Percentiles rank a stretch among this genome's conserved stretches.
Evolutionary conservation across 2,329 filamentous ascomycete species (phyloP).

Genomic region (Stagonosporopsis cucurbitacearum): DNA sequence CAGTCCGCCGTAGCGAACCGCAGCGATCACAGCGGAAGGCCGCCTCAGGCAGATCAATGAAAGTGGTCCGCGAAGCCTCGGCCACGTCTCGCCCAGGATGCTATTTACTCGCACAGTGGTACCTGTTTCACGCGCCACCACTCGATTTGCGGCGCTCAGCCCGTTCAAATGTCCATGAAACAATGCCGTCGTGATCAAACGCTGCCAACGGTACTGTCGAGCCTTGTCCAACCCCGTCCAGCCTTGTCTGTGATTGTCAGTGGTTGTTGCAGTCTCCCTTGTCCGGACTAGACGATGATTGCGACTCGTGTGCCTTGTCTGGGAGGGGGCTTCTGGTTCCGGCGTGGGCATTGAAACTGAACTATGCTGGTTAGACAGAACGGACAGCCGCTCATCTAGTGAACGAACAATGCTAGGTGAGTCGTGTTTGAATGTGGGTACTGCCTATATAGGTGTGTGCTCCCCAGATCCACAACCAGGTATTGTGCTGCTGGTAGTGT

Average conservation of each 20-base stretch:
- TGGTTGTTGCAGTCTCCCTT: slow-evolving; percentile 11
- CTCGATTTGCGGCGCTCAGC: slow-evolving; percentile 15
- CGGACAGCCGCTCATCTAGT: slow-evolving; percentile 8
- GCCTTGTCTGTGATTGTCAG: slow-evolving; percentile 25
- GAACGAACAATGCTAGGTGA: slow-evolving; percentile 1
- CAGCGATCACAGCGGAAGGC: slow-evolving; percentile 7
- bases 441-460: slow-evolving; percentile 16
- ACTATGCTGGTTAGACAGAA: slow-evolving; percentile 17
- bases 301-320: slow-evolving; percentile 21
- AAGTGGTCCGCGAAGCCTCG: slow-evolving; percentile 14
- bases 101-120: slow-evolving; percentile 11
- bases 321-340: slow-evolving; percentile 28
- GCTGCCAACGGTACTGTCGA: slow-evolving; percentile 4
- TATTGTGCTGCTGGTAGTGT: slow-evolving; percentile 28
- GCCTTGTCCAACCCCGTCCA: slow-evolving; percentile 15
- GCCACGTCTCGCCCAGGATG: slow-evolving; percentile 22
- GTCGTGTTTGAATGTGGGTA: not conserved
- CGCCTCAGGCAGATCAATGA: slow-evolving; percentile 13
- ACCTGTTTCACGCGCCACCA: slow-evolving; percentile 35
- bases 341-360: slow-evolving; percentile 26
- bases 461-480: slow-evolving; percentile 18
- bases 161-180: slow-evolving; percentile 42
- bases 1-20: slow-evolving; percentile 22
- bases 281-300: slow-evolving; percentile 11
- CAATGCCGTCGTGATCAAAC: slow-evolving; percentile 32